Conservation (phyloP, 805 yeast genomes). For the Starmerella khaoyaiensis region DNA sequence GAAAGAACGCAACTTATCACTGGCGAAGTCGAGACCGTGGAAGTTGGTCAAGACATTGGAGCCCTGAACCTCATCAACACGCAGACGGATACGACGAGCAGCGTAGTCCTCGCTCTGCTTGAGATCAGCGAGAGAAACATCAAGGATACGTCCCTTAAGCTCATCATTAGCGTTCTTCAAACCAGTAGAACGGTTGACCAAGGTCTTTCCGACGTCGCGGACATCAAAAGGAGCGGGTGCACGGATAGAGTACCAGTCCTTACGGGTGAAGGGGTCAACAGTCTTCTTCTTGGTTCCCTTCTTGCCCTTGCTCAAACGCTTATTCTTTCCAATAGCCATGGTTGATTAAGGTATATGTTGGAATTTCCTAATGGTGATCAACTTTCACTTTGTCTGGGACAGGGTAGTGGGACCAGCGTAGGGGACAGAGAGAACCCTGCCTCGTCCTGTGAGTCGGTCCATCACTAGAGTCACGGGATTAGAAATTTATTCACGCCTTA, state of each 20-base stretch:
- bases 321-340: conserved; percentile 81
- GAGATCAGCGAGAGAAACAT: conserved; percentile 90
- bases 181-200: conserved; percentile 97
- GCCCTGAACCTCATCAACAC: conserved; percentile 99
- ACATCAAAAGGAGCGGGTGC: conserved; percentile 98
- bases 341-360: conserved; percentile 10
- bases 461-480: background rate
- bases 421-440: background rate
- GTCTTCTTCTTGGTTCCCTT: conserved; percentile 98
- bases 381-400: conserved; percentile 1
- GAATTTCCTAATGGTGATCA: conserved; percentile 1
- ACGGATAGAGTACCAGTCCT: conserved; percentile 97
- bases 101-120: conserved; percentile 99
- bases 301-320: conserved; percentile 75
- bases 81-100: conserved; percentile 90
- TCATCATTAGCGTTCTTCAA: conserved; percentile 94
- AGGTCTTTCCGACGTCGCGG: conserved; percentile 97
- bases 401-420: too few species aligned
- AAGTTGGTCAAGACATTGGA: conserved; percentile 97
- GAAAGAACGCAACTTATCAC: conserved; percentile 93
- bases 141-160: conserved; percentile 94
- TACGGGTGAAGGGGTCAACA: conserved; percentile 98
- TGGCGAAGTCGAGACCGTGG: conserved; percentile 98
- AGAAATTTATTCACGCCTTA: background rate
- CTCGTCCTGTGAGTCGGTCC: conserved; percentile 2